Conservation (phyloP, 768 basidiomycete genomes). For the Trametes punicea region DNA sequence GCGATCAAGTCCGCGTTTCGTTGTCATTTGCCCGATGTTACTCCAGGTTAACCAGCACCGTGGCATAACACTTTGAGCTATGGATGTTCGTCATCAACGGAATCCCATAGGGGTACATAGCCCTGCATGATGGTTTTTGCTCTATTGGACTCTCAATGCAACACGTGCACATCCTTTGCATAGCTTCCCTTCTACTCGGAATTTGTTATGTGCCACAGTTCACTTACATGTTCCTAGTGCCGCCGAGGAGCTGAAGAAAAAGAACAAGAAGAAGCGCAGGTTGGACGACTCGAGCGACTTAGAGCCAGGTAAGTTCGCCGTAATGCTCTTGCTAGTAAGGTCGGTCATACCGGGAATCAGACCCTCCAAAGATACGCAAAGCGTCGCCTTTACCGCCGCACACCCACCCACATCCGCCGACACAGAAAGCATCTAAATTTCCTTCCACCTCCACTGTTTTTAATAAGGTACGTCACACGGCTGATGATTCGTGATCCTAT, state of each 20-base stretch:
- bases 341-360: conserved; percentile 31
- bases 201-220: too few relatives aligned
- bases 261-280: conserved; percentile 80
- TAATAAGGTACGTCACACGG: conserved; percentile 45
- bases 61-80: too few relatives aligned
- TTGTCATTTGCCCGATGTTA: too few relatives aligned
- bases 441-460: conserved; percentile 39
- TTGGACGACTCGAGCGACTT: conserved; percentile 70
- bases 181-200: too few relatives aligned
- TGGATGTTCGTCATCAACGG: too few relatives aligned
- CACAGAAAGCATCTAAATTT: conserved; percentile 55
- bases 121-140: too few relatives aligned
- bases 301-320: conserved; percentile 47
- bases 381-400: conserved; percentile 47
- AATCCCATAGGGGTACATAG: too few relatives aligned
- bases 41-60: too few relatives aligned
- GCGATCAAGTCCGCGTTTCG: too few relatives aligned
- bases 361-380: conserved; percentile 47
- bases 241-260: conserved; percentile 59
- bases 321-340: conserved; percentile 3
- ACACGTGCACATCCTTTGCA: too few relatives aligned
- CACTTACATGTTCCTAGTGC: conserved; percentile 24
- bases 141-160: too few relatives aligned
- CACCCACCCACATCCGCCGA: conserved; percentile 31
- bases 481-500: not conserved